Percentiles rank a stretch among this genome's conserved stretches.
Conservation (phyloP, 2,329 filamentous ascomycete genomes). For the Aspergillus fischeri region DNA sequence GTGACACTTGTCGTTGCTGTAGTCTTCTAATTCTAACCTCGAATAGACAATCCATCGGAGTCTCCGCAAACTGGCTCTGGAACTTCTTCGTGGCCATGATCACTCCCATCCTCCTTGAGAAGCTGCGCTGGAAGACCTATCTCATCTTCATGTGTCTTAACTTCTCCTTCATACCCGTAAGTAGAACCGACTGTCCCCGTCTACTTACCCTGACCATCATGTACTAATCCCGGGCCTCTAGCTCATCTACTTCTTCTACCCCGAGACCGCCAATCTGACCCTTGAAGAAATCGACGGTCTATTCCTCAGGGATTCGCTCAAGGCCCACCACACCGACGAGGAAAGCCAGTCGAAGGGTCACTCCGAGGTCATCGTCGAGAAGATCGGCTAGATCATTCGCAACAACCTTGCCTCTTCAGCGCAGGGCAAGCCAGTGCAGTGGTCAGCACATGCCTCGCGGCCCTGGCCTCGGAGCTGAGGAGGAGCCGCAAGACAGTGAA, state of each 20-base stretch:
- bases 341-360: not conserved
- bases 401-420: not conserved
- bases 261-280: constrained; percentile 42
- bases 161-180: constrained; percentile 34
- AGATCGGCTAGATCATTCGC: not conserved
- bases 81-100: constrained; percentile 46
- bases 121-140: constrained; percentile 33
- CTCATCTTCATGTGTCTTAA: constrained; percentile 36
- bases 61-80: constrained; percentile 49
- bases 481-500: not conserved
- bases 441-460: not conserved
- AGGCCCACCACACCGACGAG: constrained; percentile 2
- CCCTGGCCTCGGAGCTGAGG: not conserved
- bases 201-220: not conserved
- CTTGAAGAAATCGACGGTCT: constrained; percentile 45
- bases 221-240: constrained; percentile 2
- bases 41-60: constrained; percentile 40
- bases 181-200: not conserved
- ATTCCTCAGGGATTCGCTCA: constrained; percentile 23
- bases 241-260: constrained; percentile 46
- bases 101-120: constrained; percentile 29
- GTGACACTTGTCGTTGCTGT: no score
- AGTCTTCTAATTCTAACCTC: not conserved
- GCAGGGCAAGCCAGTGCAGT: not conserved
- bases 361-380: not conserved